These are phyloP conservation scores for Teunomyces lycoperdinae DNA, from an alignment of 805 yeast genomes.

Conservation along the genomic window DNA sequence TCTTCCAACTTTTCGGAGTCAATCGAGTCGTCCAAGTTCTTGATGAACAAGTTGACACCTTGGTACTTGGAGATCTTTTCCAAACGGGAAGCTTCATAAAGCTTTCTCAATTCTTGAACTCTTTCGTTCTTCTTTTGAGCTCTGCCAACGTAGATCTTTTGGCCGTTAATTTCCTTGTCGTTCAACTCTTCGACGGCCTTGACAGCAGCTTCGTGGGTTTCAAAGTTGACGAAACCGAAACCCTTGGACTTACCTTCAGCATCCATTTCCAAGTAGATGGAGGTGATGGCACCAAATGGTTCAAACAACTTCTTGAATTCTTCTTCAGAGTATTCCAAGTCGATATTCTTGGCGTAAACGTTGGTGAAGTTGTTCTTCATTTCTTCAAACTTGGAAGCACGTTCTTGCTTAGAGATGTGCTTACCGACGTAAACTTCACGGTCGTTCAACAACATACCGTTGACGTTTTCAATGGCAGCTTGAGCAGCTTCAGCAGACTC, in stretches of 20 bases:
- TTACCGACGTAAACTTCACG: conserved; percentile 94
- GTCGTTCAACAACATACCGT: conserved; percentile 97
- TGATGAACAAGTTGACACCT: conserved; percentile 95
- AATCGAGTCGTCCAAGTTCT: conserved; percentile 91
- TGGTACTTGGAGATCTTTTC: conserved; percentile 93
- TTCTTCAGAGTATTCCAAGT: conserved; percentile 63
- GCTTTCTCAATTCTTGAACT: conserved; percentile 90
- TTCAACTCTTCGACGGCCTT: conserved; percentile 91
- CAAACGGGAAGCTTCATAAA: conserved; percentile 86
- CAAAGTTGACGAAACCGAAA: conserved; percentile 93
- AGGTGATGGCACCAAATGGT: conserved; percentile 77
- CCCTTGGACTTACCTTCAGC: conserved; percentile 89
- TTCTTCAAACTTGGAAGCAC: conserved; percentile 89
- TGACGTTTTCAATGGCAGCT: conserved; percentile 94
- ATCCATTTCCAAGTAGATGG: conserved; percentile 76
- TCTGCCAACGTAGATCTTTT: conserved; percentile 91
- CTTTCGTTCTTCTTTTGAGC: conserved; percentile 99
- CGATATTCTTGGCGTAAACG: conserved; percentile 90
- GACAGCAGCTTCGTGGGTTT: conserved; percentile 80
- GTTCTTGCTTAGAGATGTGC: conserved; percentile 89
- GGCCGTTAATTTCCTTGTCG: conserved; percentile 81
- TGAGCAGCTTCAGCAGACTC: conserved; percentile 89
- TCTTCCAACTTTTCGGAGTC: conserved; percentile 89
- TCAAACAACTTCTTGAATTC: conserved; percentile 71
- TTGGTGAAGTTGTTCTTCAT: conserved; percentile 92